A percentile compares a stretch with the other conserved stretches of the same genome.
Evolutionary conservation across 2,329 filamentous ascomycete species (phyloP).

Genomic region (Trichoderma breve): DNA sequence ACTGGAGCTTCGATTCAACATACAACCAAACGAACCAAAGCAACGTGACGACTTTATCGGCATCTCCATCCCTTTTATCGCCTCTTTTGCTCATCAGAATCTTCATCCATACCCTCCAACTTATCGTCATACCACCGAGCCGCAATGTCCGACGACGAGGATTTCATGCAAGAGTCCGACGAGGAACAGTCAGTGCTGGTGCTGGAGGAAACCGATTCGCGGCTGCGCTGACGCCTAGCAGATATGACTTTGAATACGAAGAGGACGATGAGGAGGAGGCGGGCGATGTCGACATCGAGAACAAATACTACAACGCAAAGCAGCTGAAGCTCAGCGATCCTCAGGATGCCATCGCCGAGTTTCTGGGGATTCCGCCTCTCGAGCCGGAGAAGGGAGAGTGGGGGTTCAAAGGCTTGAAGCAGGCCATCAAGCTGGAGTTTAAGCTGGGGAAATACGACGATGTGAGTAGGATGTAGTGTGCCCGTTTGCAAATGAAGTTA

Average conservation of each 20-base stretch:
- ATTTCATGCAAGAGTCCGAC: constrained; percentile 50
- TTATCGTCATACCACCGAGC: too few relatives aligned
- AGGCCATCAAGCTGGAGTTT: constrained; percentile 96
- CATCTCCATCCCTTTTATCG: background rate
- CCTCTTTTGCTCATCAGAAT: background rate
- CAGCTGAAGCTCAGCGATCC: constrained; percentile 87
- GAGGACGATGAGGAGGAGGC: constrained; percentile 85
- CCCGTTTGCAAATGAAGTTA: too few relatives aligned
- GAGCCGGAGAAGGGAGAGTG: constrained; percentile 94
- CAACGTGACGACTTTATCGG: background rate
- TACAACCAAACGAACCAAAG: background rate
- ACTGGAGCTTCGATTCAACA: constrained; percentile 9
- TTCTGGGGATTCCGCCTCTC: constrained; percentile 79
- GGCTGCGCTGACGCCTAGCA: constrained; percentile 25
- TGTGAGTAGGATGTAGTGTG: constrained; percentile 43
- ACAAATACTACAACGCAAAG: constrained; percentile 99
- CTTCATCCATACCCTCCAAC: background rate
- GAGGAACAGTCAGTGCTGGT: constrained; percentile 41
- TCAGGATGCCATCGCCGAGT: constrained; percentile 85
- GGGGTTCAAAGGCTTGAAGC: constrained; percentile 98
- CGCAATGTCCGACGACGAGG: constrained; percentile 52
- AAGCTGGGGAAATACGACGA: constrained; percentile 84
- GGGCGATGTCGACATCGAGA: constrained; percentile 92
- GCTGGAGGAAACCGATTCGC: background rate
- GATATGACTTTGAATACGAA: constrained; percentile 97